These are phyloP conservation scores for Clonostachys byssicola DNA, from an alignment of 2,329 filamentous ascomycete species.

Conservation along the genomic window DNA sequence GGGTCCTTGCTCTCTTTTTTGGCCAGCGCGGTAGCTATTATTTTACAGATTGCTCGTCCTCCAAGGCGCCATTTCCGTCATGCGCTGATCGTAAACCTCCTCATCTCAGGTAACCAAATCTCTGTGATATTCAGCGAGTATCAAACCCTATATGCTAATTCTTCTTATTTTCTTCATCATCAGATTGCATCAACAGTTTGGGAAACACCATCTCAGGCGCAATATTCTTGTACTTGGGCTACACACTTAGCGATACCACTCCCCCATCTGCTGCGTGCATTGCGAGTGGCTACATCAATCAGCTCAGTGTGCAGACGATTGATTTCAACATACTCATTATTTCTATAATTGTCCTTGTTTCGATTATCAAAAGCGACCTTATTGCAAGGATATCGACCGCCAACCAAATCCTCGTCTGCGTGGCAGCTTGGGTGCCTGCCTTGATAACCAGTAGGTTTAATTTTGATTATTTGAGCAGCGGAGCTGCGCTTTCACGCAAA, in stretches of 20 bases:
- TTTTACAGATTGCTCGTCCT: conserved; percentile 3
- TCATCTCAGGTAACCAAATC: conserved; percentile 5
- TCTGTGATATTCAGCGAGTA: not conserved
- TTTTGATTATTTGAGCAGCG: not conserved
- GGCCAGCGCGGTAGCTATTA: conserved; percentile 1
- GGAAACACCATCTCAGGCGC: conserved; percentile 36
- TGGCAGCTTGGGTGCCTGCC: conserved; percentile 32
- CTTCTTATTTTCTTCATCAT: not conserved
- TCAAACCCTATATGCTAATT: too few species aligned
- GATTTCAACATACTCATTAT: conserved; percentile 39
- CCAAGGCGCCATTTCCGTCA: conserved; percentile 8
- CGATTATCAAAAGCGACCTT: too few species aligned
- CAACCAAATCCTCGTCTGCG: conserved; percentile 23
- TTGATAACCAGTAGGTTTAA: conserved; percentile 22
- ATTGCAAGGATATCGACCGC: too few species aligned
- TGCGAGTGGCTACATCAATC: conserved; percentile 37
- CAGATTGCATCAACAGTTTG: conserved; percentile 33
- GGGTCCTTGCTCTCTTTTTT: conserved; percentile 6
- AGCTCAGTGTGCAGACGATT: conserved; percentile 36
- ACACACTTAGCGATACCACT: conserved; percentile 15
- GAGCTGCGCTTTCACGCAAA: not conserved
- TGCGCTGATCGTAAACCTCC: conserved; percentile 7
- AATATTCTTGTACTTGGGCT: conserved; percentile 19
- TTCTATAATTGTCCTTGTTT: conserved; percentile 28
- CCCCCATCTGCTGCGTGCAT: conserved; percentile 17